Percentiles rank a stretch among this genome's conserved stretches.
Conservation (phyloP, 441 rosid genomes). For the Syzygium malaccense region DNA sequence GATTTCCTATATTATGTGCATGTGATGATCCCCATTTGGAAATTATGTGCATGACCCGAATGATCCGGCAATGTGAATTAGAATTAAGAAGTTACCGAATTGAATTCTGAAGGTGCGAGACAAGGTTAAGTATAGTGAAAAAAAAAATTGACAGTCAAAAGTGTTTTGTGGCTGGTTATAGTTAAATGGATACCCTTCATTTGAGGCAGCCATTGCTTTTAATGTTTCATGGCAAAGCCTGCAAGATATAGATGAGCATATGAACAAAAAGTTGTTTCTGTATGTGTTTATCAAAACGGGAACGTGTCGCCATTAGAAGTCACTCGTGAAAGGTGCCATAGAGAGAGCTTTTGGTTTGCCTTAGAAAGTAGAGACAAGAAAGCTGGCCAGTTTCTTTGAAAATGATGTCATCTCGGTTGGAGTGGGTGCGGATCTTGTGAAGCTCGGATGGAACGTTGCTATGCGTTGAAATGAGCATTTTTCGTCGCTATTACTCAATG, state of each 20-base stretch:
- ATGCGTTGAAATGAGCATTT: neutral
- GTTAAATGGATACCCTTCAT: neutral
- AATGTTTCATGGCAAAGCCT: neutral
- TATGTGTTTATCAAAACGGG: neutral
- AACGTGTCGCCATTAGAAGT: neutral
- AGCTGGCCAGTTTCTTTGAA: neutral
- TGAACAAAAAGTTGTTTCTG: neutral
- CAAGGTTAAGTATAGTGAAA: neutral
- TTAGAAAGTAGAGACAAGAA: neutral
- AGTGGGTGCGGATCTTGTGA: neutral
- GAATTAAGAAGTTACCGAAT: neutral
- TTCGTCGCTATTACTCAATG: neutral
- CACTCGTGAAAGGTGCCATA: neutral
- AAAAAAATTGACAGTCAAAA: neutral
- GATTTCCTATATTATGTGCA: neutral
- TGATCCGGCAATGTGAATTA: neutral
- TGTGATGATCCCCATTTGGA: neutral
- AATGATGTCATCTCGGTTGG: neutral
- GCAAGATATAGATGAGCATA: neutral
- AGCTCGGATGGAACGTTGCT: neutral
- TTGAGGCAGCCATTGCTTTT: neutral
- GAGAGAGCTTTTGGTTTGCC: neutral
- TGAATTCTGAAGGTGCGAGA: neutral
- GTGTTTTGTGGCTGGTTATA: neutral
- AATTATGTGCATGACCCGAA: neutral